Conservation (phyloP, 2,329 filamentous ascomycete species). For the Laburnicola sp. region DNA sequence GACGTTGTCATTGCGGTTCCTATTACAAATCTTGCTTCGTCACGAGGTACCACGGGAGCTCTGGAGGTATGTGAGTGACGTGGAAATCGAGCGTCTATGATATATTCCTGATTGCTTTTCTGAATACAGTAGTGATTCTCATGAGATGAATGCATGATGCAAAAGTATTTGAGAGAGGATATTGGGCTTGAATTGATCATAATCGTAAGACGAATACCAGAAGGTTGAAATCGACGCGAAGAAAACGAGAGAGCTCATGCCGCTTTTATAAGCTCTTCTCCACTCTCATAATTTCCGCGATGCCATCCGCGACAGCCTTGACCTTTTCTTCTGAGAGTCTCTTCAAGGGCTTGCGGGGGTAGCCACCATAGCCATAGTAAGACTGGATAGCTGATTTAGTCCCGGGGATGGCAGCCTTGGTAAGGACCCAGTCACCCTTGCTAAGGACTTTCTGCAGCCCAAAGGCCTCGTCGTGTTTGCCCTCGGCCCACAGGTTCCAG, state of each 20-base stretch:
- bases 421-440: conserved; percentile 79
- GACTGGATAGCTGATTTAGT: conserved; percentile 81
- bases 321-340: conserved; percentile 62
- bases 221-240: not conserved
- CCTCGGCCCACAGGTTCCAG: conserved; percentile 74
- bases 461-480: conserved; percentile 74
- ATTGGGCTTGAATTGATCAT: not conserved
- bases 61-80: too few relatives aligned
- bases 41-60: too few relatives aligned
- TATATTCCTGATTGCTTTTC: not conserved
- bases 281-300: conserved; percentile 65
- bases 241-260: conserved; percentile 3
- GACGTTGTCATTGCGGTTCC: too few relatives aligned
- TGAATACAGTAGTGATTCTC: too few relatives aligned
- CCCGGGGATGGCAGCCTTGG: conserved; percentile 80
- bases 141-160: too few relatives aligned
- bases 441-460: conserved; percentile 76
- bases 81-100: not conserved
- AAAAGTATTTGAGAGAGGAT: not conserved
- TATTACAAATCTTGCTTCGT: too few relatives aligned
- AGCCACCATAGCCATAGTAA: conserved; percentile 80
- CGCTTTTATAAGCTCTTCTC: conserved; percentile 52
- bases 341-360: conserved; percentile 73
- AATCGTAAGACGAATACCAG: not conserved
- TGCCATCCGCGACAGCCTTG: conserved; percentile 46